Percentiles rank a stretch among this genome's conserved stretches.
Evolutionary conservation across 345 rosid species (phyloP).

Genomic region (Lagerstroemia speciosa): DNA sequence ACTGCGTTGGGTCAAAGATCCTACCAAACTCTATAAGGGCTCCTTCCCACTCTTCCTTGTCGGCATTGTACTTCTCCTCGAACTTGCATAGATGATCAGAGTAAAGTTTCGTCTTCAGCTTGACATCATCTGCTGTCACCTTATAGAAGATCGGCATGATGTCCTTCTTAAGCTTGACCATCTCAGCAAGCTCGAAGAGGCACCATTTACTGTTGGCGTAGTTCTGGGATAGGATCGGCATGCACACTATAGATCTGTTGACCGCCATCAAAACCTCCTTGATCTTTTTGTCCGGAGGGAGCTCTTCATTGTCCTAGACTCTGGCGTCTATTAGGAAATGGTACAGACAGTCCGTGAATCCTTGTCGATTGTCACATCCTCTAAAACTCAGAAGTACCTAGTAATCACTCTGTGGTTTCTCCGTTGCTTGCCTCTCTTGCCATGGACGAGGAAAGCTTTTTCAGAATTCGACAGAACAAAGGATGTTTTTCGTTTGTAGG

Average conservation of each 20-base stretch:
- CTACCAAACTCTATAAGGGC: too few species aligned
- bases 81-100: neutral
- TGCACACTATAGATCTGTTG: neutral
- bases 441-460: neutral
- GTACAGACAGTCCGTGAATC: neutral
- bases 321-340: neutral
- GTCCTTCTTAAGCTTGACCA: neutral
- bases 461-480: neutral
- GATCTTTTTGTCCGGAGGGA: neutral
- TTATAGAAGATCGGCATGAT: slow-evolving; percentile 4
- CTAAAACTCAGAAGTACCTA: neutral
- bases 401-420: neutral
- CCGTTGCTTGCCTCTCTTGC: neutral
- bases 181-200: neutral
- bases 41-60: neutral
- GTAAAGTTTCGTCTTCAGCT: neutral
- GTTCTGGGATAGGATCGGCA: slow-evolving; percentile 1
- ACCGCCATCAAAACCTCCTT: neutral
- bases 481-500: too few species aligned
- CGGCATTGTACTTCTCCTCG: neutral
- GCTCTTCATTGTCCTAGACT: neutral
- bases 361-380: neutral
- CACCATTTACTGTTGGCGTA: neutral
- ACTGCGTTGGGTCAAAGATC: too few species aligned
- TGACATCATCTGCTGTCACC: neutral